phyloP scores from a whole-genome alignment of 2,329 filamentous ascomycete genomes.

The Pyricularia sp. region DNA sequence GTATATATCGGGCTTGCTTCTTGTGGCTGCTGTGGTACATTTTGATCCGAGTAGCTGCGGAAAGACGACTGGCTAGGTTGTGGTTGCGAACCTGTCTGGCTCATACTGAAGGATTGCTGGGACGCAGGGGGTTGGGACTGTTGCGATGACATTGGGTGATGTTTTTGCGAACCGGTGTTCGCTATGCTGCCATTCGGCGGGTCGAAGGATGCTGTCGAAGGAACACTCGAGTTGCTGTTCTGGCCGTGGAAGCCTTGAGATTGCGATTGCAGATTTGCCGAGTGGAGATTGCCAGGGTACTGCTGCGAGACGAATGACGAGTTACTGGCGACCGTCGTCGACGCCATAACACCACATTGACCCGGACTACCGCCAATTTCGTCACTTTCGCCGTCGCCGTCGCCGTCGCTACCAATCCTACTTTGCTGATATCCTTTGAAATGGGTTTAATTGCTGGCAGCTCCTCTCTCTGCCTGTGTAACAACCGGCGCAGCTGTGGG shows the following conservation, averaged over 20 bases:
- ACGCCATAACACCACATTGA: constrained; percentile 23
- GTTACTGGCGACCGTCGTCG: constrained; percentile 23
- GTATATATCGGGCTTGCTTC: constrained; percentile 47
- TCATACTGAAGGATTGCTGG: constrained; percentile 49
- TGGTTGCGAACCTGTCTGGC: constrained; percentile 34
- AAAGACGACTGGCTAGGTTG: constrained; percentile 23
- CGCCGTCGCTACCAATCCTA: neutral
- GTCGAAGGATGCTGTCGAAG: constrained; percentile 11
- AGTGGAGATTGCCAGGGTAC: constrained; percentile 2
- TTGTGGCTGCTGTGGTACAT: constrained; percentile 13
- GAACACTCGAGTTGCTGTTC: constrained; percentile 6
- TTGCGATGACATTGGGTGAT: constrained; percentile 3
- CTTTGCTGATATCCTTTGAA: neutral
- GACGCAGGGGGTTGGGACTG: constrained; percentile 21
- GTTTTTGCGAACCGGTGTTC: constrained; percentile 16
- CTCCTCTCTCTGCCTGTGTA: neutral
- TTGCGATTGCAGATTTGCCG: constrained; percentile 7
- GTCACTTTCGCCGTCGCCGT: neutral
- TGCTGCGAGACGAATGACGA: constrained; percentile 3
- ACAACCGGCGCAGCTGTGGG: neutral
- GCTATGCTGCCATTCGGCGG: constrained; percentile 9
- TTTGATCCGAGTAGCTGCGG: constrained; percentile 30
- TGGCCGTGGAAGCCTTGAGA: constrained; percentile 6
- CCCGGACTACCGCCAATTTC: neutral
- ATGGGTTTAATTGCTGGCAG: neutral